These are phyloP conservation scores for Erigeron philadelphicus DNA, from an alignment of 140 eudicot genomes.

Conservation along the genomic window DNA sequence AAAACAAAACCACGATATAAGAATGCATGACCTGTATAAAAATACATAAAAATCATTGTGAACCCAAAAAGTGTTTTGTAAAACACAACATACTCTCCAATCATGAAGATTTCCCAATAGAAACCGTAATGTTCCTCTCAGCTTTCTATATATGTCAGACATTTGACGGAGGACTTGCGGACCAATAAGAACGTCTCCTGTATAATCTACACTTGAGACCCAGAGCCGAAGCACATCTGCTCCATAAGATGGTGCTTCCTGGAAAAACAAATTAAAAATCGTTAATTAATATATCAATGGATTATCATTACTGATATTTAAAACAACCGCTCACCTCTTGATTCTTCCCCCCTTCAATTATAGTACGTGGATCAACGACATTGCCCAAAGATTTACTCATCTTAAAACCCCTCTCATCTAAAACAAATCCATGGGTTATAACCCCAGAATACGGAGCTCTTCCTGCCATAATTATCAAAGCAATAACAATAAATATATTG, in stretches of 20 bases:
- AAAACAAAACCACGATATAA: conserved; percentile 20
- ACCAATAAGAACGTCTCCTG: conserved; percentile 86
- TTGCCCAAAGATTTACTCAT: conserved; percentile 97
- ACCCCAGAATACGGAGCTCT: conserved; percentile 91
- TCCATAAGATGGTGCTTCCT: conserved; percentile 78
- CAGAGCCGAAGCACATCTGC: conserved; percentile 96
- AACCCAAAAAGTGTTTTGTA: background rate
- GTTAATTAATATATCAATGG: background rate
- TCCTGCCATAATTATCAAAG: conserved; percentile 45
- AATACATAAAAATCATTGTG: background rate
- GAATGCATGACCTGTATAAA: background rate
- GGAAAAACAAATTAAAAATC: conserved; percentile 4
- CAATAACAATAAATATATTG: background rate
- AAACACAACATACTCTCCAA: conserved; percentile 63
- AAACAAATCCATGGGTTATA: conserved; percentile 91
- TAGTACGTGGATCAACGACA: conserved; percentile 84
- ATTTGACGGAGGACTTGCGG: conserved; percentile 82
- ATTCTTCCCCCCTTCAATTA: conserved; percentile 92
- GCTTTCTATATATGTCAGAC: conserved; percentile 79
- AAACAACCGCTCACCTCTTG: conserved; percentile 49
- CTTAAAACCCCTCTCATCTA: conserved; percentile 90
- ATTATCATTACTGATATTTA: background rate
- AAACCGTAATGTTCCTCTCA: conserved; percentile 91
- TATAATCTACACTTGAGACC: conserved; percentile 98
- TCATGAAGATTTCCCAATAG: conserved; percentile 93